Base-by-base conservation (phyloP, 2,329 filamentous ascomycete species). In the Elsinoe ampelina region DNA sequence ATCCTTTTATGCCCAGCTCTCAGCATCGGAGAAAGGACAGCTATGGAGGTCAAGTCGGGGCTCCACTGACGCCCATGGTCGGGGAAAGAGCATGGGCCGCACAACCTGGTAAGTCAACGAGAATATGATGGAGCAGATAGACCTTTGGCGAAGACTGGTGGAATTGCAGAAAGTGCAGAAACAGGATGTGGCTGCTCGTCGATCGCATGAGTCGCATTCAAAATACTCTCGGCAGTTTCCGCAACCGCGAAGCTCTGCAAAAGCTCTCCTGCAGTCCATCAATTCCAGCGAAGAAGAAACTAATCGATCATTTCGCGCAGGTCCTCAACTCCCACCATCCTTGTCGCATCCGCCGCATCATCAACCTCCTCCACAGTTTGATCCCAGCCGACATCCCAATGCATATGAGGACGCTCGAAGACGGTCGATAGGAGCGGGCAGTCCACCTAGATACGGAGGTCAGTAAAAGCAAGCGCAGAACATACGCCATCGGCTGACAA, bases 1-100 rank as follows among this genome's bases (percentile, higher is more conserved):
- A 77, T 61, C 73, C 75, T 10, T 78, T 77, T 63, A 64, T 75
- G 38, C 71, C 73, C 5, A 64, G 67, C 12, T 61, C 70, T 36
- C 66, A 71, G 30, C 64, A 65, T 39, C 69, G 70, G 48, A 69
- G 74, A 55, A 66, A 68, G 63, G 70, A 65, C 57, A 75, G 74
- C 63, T 70, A 74, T 60, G 72, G 71, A 42, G 58, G 61, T 13
- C 63, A 64, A 54, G 66, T 68, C 60, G 68, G 70, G 56, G 64
- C 62, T 7, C 26, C 61, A 3, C 55, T 64, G 54, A 61, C 64
- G 30, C 61, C 65, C 35, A 59, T 57, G 45, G 66, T 66, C 42
- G 60, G 55, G 10, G 71, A 72, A 58, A 63, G 70, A 58, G 55
- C 59, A 41, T 57, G 59, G 59, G 55, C 36, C 11, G 42, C 20